Evolutionary conservation across 2,329 filamentous ascomycete species (phyloP).

Genomic region (Colletotrichum simmondsii): DNA sequence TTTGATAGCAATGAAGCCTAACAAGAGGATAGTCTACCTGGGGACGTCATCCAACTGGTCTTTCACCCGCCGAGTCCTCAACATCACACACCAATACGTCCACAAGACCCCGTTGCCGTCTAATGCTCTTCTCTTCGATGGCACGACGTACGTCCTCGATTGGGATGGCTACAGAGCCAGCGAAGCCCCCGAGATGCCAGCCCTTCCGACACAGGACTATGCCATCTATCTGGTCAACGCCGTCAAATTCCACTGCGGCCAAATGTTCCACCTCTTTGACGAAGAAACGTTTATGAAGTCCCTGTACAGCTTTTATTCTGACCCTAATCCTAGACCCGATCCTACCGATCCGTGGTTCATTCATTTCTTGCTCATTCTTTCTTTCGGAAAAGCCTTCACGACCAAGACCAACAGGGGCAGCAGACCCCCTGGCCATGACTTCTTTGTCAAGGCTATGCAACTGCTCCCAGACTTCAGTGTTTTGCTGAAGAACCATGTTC

Average conservation of each 20-base stretch:
- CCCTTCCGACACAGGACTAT: conserved; percentile 54
- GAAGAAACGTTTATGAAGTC: conserved; percentile 59
- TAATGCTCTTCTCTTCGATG: conserved; percentile 60
- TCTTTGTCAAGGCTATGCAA: conserved; percentile 57
- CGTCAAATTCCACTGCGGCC: conserved; percentile 66
- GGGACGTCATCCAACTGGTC: conserved; percentile 68
- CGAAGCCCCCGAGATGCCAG: conserved; percentile 20
- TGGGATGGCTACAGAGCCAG: conserved; percentile 53
- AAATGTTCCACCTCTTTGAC: conserved; percentile 65
- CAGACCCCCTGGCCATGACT: conserved; percentile 57
- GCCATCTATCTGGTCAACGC: conserved; percentile 64
- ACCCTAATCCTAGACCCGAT: conserved; percentile 34
- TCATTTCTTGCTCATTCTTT: conserved; percentile 63
- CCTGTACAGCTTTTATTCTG: conserved; percentile 42
- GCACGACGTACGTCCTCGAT: conserved; percentile 60
- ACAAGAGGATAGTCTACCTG: conserved; percentile 54
- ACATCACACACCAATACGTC: conserved; percentile 58
- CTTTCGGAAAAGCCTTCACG: conserved; percentile 65
- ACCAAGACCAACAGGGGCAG: conserved; percentile 48
- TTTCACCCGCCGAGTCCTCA: conserved; percentile 61
- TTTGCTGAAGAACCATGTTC: conserved; percentile 53
- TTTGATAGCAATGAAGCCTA: conserved; percentile 1
- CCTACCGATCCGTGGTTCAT: conserved; percentile 57
- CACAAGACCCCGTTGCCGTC: conserved; percentile 54
- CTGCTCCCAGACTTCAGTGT: conserved; percentile 53